phyloP scores from a whole-genome alignment of 2,329 filamentous ascomycete species.

The Boeremia exigua region DNA sequence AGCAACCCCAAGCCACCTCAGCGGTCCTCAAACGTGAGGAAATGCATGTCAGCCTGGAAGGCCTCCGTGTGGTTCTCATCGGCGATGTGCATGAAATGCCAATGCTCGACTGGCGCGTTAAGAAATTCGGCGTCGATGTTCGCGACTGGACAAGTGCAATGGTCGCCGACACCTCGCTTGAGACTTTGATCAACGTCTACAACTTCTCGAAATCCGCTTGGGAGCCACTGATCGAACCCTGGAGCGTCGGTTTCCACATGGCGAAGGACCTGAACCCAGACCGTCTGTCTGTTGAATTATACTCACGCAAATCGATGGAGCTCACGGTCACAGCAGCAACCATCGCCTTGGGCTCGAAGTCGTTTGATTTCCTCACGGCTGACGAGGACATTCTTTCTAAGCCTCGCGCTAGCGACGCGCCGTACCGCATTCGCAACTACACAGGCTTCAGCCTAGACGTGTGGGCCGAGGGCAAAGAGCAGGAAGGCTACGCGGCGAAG shows the following conservation, averaged over 20 bases:
- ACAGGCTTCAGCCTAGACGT: constrained; percentile 90
- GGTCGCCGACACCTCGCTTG: constrained; percentile 86
- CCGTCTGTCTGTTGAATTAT: constrained; percentile 80
- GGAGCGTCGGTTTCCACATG: constrained; percentile 91
- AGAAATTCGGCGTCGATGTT: constrained; percentile 83
- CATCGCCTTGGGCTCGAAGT: constrained; percentile 91
- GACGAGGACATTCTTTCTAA: constrained; percentile 94
- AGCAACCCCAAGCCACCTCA: constrained; percentile 61
- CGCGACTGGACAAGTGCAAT: constrained; percentile 90
- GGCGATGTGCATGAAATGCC: constrained; percentile 95
- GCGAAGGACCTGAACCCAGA: constrained; percentile 78
- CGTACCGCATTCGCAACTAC: constrained; percentile 92
- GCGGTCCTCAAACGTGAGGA: constrained; percentile 74
- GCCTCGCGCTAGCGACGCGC: constrained; percentile 86
- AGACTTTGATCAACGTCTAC: constrained; percentile 95
- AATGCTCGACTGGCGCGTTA: constrained; percentile 90
- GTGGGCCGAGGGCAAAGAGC: constrained; percentile 73
- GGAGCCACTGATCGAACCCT: constrained; percentile 96
- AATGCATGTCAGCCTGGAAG: constrained; percentile 83
- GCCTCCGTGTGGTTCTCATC: constrained; percentile 90
- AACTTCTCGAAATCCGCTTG: constrained; percentile 99
- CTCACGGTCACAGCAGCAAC: constrained; percentile 91
- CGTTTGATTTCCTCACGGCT: constrained; percentile 84
- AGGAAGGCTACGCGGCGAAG: constrained; percentile 74
- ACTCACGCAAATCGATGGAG: constrained; percentile 89